Conservation (phyloP, 225 moss, liverwort and hornwort species). For the Physcomitrium patens region DNA sequence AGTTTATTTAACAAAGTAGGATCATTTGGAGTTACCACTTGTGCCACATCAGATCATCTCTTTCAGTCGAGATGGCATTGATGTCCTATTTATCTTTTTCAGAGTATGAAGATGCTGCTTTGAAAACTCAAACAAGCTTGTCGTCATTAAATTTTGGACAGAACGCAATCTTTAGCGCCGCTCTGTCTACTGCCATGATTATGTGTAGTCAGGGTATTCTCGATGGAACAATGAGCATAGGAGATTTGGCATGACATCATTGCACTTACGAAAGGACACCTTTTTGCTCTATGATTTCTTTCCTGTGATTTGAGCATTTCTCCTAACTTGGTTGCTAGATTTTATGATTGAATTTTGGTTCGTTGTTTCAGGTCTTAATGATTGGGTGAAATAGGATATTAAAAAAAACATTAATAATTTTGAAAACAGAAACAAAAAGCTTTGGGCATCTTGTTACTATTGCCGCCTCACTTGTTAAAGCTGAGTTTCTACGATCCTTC, state of each 20-base stretch:
- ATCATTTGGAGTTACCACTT: not conserved
- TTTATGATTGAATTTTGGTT: not conserved
- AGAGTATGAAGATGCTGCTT: slow-evolving; percentile 95
- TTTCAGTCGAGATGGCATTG: slow-evolving; percentile 18
- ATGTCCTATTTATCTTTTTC: slow-evolving; percentile 31
- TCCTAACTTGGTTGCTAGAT: slow-evolving; percentile 11
- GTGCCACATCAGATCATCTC: slow-evolving; percentile 5
- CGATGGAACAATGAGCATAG: slow-evolving; percentile 90
- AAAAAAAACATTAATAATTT: not conserved
- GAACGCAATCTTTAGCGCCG: slow-evolving; percentile 92
- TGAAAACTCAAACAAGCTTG: slow-evolving; percentile 97
- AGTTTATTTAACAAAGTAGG: not conserved
- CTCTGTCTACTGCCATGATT: slow-evolving; percentile 94
- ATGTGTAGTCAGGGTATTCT: slow-evolving; percentile 97
- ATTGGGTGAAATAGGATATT: not conserved
- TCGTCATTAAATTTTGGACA: slow-evolving; percentile 95
- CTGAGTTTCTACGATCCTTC: slow-evolving; percentile 2
- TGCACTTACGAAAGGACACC: slow-evolving; percentile 9
- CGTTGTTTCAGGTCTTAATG: not conserved
- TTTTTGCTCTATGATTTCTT: slow-evolving; percentile 10
- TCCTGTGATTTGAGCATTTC: not conserved
- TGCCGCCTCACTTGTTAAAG: slow-evolving; percentile 19
- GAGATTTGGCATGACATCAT: slow-evolving; percentile 79
- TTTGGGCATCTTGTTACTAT: slow-evolving; percentile 1
- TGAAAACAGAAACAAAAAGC: not conserved